Base-by-base conservation (phyloP, 2,329 filamentous ascomycete genomes). In the Fusarium torreyae region DNA sequence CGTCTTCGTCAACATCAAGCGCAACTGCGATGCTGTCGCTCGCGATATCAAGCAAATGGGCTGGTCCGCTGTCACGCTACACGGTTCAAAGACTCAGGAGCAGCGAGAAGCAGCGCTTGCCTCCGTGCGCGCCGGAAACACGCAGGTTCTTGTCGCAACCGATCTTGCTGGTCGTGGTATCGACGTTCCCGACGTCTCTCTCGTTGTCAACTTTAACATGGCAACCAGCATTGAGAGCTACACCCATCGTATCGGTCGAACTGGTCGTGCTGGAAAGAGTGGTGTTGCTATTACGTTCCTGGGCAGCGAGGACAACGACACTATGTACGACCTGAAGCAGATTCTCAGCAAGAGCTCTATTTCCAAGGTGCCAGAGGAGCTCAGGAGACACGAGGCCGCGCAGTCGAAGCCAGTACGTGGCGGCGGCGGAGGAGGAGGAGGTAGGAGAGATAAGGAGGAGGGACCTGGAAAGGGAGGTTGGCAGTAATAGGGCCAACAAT, bases 201-300 rank as follows among this genome's bases (percentile, higher is more conserved):
- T 99, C 63, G 96, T 99, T 59, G 87, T 99, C 78, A 99, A 99
- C 84, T 99, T 98, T 88, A 99, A 98, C 85, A 98, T 99, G 96
- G 92, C 96, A 1, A 90, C 84, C 14, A 94, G 86, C 72, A 98
- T 99, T 72, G 96, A 99, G 82, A 92, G 89, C 77, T 99, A 99
- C 79, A 98, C 95, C 4, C 96, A 99, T 85, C 91, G 96, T 83
- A 92, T 99, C 76, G 96, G 96, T 80, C 92, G 96, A 83, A 99
- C 96, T 2, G 96, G 96, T 86, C 92, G 96, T 90, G 96, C 96
- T 3, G 96, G 96, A 66, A 98, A 98, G 88, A 94, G 89, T 73
- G 96, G 96, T 91, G 91, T 97, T 51, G 93, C 96, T 4, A 96
- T 99, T 68, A 99, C 96, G 0, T 99, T 99, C 85, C 81, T 98